Conservation (phyloP, 805 yeast species). For the Suhomyces prunicola region DNA sequence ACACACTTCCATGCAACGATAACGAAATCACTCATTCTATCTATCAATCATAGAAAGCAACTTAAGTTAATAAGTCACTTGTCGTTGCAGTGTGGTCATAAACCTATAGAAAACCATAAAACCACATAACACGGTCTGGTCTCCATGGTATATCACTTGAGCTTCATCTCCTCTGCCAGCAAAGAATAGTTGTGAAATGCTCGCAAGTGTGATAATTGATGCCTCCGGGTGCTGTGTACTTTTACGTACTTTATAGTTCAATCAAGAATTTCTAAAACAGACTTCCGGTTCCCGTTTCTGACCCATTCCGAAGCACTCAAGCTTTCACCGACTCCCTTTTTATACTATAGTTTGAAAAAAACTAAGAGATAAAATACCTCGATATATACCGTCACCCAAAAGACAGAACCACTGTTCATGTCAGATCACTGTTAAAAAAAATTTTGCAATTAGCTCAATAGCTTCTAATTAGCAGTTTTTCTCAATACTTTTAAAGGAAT, state of each 20-base stretch:
- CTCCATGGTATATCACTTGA: not conserved
- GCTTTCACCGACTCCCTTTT: not conserved
- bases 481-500: not conserved
- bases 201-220: not conserved
- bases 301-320: not conserved
- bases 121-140: too few relatives aligned
- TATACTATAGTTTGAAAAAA: not conserved
- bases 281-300: not conserved
- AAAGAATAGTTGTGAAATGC: not conserved
- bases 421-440: not conserved
- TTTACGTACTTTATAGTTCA: not conserved
- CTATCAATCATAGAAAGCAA: conserved; percentile 2
- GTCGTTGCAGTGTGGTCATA: not conserved
- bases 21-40: not conserved
- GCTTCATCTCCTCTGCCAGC: not conserved
- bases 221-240: not conserved
- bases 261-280: not conserved
- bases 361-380: not conserved
- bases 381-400: not conserved
- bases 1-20: not conserved
- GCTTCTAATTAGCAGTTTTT: not conserved
- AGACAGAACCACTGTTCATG: not conserved
- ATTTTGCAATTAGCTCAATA: not conserved
- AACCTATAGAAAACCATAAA: not conserved
- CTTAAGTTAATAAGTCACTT: conserved; percentile 5